Percentiles rank a stretch among this genome's conserved stretches.
Evolutionary conservation across 371 early-diverging fungal species (phyloP).

Genomic region (Polyrhizophydium stewartii): DNA sequence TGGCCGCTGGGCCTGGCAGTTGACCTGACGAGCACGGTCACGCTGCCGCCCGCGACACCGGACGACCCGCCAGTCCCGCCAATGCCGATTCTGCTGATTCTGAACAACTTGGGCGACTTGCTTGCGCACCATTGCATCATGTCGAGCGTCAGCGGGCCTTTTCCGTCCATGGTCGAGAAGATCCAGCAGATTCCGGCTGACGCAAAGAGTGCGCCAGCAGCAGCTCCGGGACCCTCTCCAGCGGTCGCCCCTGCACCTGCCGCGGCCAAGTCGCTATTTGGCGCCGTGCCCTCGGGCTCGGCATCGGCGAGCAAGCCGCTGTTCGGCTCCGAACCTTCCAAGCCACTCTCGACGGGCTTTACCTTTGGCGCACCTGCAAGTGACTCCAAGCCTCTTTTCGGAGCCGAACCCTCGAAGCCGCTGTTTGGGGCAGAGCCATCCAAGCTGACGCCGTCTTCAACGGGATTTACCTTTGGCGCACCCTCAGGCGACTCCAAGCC

Average conservation of each 20-base stretch:
- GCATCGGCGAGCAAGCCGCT: neutral
- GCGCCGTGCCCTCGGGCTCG: neutral
- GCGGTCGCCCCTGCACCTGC: neutral
- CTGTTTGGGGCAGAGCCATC: too few relatives aligned
- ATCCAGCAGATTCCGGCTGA: neutral
- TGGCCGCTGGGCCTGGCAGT: conserved; percentile 29
- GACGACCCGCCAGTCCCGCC: conserved; percentile 19
- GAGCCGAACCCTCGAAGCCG: too few relatives aligned
- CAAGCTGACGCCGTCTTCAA: neutral
- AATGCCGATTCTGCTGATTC: conserved; percentile 24
- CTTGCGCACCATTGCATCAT: conserved; percentile 27
- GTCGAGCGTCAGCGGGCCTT: neutral
- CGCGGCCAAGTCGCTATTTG: neutral
- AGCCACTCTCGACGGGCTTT: too few relatives aligned
- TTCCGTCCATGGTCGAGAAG: neutral
- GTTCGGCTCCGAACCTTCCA: too few relatives aligned
- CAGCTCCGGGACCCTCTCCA: neutral
- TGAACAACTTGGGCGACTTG: conserved; percentile 24
- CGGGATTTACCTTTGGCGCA: neutral
- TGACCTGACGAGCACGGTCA: conserved; percentile 19
- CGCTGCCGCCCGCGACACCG: conserved; percentile 6
- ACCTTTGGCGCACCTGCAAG: too few relatives aligned
- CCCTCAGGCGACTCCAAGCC: neutral
- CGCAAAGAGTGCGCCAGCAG: neutral
- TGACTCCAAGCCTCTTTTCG: too few relatives aligned